phyloP scores from a whole-genome alignment of 2,329 filamentous ascomycete genomes.

The Leptodontidium sp. region DNA sequence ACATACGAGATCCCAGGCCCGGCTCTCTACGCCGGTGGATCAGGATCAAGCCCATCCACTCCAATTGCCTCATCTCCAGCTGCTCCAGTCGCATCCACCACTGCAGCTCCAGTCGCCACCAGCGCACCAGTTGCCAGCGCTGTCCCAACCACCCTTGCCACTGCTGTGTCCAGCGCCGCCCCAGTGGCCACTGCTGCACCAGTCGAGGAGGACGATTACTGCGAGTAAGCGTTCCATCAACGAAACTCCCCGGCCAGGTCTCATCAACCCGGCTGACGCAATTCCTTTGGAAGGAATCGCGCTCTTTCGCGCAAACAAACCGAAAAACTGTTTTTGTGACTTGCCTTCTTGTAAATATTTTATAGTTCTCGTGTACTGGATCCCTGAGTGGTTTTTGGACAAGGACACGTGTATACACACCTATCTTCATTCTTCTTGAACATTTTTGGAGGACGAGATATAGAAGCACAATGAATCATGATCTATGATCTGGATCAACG shows the following conservation, averaged over 20 bases:
- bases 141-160: slow-evolving; percentile 25
- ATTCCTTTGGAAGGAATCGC: slow-evolving; percentile 18
- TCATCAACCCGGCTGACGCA: not conserved
- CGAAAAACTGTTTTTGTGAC: slow-evolving; percentile 4
- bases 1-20: slow-evolving; percentile 49
- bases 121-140: slow-evolving; percentile 23
- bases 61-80: slow-evolving; percentile 16
- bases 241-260: not conserved
- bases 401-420: slow-evolving; percentile 4
- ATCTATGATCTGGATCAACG: slow-evolving; percentile 16
- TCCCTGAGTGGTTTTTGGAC: slow-evolving; percentile 3
- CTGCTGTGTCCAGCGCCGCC: slow-evolving; percentile 35
- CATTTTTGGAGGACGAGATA: slow-evolving; percentile 5
- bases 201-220: slow-evolving; percentile 5
- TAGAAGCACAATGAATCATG: slow-evolving; percentile 13
- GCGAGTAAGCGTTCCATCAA: not conserved
- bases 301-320: not conserved
- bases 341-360: slow-evolving; percentile 18
- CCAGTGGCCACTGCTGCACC: slow-evolving; percentile 28
- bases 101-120: not conserved
- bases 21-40: slow-evolving; percentile 40
- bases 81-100: slow-evolving; percentile 18
- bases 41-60: slow-evolving; percentile 8
- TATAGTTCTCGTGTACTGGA: slow-evolving; percentile 1
- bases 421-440: slow-evolving; percentile 11